Evolutionary conservation across 805 yeast genomes (phyloP).

Genomic region (Candida orba): DNA sequence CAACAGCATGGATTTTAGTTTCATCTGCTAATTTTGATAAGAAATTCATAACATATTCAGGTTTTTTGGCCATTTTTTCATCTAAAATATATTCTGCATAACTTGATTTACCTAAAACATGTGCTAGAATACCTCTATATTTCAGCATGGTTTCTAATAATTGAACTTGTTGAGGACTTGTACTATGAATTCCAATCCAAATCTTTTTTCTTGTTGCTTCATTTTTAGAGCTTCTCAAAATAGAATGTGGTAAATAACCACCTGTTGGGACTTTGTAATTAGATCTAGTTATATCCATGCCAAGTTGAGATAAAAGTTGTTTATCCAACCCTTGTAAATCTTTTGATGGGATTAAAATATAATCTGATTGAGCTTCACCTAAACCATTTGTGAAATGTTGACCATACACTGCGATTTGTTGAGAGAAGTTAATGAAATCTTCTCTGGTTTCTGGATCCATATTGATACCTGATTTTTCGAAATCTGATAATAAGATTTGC

Average conservation of each 20-base stretch:
- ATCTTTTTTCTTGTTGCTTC: slow-evolving; percentile 54
- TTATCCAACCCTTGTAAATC: slow-evolving; percentile 19
- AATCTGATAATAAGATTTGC: slow-evolving; percentile 69
- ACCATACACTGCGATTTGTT: slow-evolving; percentile 72
- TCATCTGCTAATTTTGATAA: slow-evolving; percentile 49
- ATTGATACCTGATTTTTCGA: slow-evolving; percentile 83
- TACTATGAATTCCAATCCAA: slow-evolving; percentile 70
- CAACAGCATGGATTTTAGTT: slow-evolving; percentile 45
- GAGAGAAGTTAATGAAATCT: slow-evolving; percentile 71
- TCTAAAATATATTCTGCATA: slow-evolving; percentile 76
- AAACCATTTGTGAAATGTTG: slow-evolving; percentile 51
- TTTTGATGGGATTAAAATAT: slow-evolving; percentile 15
- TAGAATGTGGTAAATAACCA: slow-evolving; percentile 58
- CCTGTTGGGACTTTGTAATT: slow-evolving; percentile 47
- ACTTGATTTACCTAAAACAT: slow-evolving; percentile 59
- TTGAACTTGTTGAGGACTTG: slow-evolving; percentile 54
- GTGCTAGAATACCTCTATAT: slow-evolving; percentile 64
- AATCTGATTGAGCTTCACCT: slow-evolving; percentile 13
- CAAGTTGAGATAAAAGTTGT: slow-evolving; percentile 22
- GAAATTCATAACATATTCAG: slow-evolving; percentile 68
- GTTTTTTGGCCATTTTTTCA: slow-evolving; percentile 84
- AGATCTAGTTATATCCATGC: slow-evolving; percentile 31
- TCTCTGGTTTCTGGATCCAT: slow-evolving; percentile 58
- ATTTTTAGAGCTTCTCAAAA: slow-evolving; percentile 51
- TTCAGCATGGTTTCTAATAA: slow-evolving; percentile 52